A percentile compares a stretch with the other conserved stretches of the same genome.
Evolutionary conservation across 805 yeast genomes (phyloP).

Genomic region (Ogataea nakhonphanomensis): DNA sequence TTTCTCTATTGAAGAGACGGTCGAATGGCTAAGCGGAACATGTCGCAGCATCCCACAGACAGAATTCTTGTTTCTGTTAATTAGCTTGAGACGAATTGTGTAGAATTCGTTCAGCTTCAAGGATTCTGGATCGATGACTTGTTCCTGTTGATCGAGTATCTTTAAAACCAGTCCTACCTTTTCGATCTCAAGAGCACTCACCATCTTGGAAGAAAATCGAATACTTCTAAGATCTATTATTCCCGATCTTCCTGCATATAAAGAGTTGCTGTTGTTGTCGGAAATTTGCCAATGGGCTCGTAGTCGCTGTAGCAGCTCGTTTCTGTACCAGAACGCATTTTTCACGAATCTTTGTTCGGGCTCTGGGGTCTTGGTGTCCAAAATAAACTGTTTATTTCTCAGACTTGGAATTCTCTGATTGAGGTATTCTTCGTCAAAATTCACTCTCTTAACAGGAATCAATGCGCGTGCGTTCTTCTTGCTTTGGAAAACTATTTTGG

Average conservation of each 20-base stretch:
- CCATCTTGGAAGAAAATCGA: slow-evolving; percentile 60
- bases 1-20: slow-evolving; percentile 42
- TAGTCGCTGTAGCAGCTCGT: slow-evolving; percentile 54
- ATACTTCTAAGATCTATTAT: slow-evolving; percentile 63
- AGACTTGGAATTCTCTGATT: slow-evolving; percentile 64
- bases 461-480: slow-evolving; percentile 49
- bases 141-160: slow-evolving; percentile 19
- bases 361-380: slow-evolving; percentile 49
- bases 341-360: slow-evolving; percentile 56
- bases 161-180: slow-evolving; percentile 42
- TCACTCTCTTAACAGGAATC: slow-evolving; percentile 63
- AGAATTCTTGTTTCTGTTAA: slow-evolving; percentile 41
- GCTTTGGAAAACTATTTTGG: slow-evolving; percentile 20
- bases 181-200: slow-evolving; percentile 48
- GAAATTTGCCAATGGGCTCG: slow-evolving; percentile 62
- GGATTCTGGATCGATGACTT: slow-evolving; percentile 24
- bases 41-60: slow-evolving; percentile 60
- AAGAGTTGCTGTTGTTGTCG: slow-evolving; percentile 25
- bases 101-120: slow-evolving; percentile 48
- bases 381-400: slow-evolving; percentile 64
- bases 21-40: slow-evolving; percentile 41
- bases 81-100: slow-evolving; percentile 45
- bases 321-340: slow-evolving; percentile 79
- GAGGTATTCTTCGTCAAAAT: slow-evolving; percentile 40
- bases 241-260: slow-evolving; percentile 43